phyloP scores from a whole-genome alignment of 106 monocot genomes.

The Acanthochlamys bracteata region DNA sequence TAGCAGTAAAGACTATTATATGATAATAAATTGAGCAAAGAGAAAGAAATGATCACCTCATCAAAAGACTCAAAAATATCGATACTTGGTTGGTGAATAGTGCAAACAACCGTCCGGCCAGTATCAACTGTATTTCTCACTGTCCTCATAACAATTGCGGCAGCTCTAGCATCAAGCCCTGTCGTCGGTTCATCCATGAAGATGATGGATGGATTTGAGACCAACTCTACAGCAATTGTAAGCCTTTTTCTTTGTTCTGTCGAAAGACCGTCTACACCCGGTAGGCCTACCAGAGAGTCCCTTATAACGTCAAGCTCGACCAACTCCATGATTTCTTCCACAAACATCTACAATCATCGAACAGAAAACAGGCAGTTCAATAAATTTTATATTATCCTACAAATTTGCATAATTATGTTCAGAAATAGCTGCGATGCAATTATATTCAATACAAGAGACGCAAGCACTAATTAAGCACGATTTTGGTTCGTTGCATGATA shows the following conservation, averaged over 20 bases:
- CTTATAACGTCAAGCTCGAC: conserved; percentile 12
- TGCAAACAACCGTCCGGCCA: conserved; percentile 18
- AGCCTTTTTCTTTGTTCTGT: conserved; percentile 22
- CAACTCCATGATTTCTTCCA: conserved; percentile 17
- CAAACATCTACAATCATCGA: conserved; percentile 14
- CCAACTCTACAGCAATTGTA: conserved; percentile 18
- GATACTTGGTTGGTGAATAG: conserved; percentile 21
- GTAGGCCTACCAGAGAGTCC: conserved; percentile 18
- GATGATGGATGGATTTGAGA: conserved; percentile 22
- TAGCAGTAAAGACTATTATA: too few relatives aligned
- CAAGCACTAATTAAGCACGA: too few relatives aligned
- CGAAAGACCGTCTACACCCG: conserved; percentile 17
- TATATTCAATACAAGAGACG: too few relatives aligned
- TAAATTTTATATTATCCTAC: too few relatives aligned
- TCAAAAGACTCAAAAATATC: conserved; percentile 24
- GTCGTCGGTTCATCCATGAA: conserved; percentile 25
- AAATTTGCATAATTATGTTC: too few relatives aligned
- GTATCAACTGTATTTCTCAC: conserved; percentile 21
- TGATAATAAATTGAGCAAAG: background rate
- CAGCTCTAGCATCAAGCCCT: conserved; percentile 26
- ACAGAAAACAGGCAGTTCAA: background rate
- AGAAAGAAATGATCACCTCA: conserved; percentile 5
- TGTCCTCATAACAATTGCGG: conserved; percentile 22
- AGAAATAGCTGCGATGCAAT: too few relatives aligned
- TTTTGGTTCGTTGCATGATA: too few relatives aligned